These are phyloP conservation scores for Tolypocladium ovalisporum DNA, from an alignment of 2,329 filamentous ascomycete genomes.

Conservation along the genomic window DNA sequence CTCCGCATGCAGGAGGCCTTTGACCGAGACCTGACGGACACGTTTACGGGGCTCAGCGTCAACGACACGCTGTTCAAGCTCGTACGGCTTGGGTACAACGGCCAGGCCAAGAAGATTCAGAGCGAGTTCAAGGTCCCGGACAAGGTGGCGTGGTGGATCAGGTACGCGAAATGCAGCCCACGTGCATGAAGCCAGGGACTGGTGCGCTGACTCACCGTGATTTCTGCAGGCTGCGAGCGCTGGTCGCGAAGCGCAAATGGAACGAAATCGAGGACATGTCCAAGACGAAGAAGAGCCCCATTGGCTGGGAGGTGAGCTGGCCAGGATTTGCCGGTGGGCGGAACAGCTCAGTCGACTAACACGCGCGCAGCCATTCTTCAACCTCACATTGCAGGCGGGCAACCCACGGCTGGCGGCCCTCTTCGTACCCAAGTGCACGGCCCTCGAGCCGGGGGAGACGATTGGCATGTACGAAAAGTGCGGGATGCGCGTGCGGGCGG, in stretches of 20 bases:
- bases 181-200: neutral
- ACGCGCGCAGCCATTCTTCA: conserved; percentile 69
- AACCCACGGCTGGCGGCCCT: conserved; percentile 75
- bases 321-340: too few relatives aligned
- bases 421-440: conserved; percentile 82
- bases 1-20: conserved; percentile 79
- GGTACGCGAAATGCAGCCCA: conserved; percentile 28
- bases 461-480: conserved; percentile 96
- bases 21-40: conserved; percentile 69
- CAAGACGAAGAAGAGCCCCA: conserved; percentile 73
- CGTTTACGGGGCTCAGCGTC: conserved; percentile 72
- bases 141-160: conserved; percentile 79
- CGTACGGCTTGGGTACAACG: conserved; percentile 69
- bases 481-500: conserved; percentile 77
- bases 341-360: too few relatives aligned
- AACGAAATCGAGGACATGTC: conserved; percentile 79
- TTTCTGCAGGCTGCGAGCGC: conserved; percentile 58
- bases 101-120: conserved; percentile 78
- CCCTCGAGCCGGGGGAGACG: conserved; percentile 54
- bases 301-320: conserved; percentile 85
- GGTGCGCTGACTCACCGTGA: neutral
- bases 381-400: conserved; percentile 76
- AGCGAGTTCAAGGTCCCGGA: conserved; percentile 89
- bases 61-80: conserved; percentile 91
- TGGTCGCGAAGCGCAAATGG: conserved; percentile 88